Evolutionary conservation across 2,329 filamentous ascomycete species (phyloP), one percentile per base, ranked within the genome.

Genomic region (Lasiodiplodia theobromae): DNA sequence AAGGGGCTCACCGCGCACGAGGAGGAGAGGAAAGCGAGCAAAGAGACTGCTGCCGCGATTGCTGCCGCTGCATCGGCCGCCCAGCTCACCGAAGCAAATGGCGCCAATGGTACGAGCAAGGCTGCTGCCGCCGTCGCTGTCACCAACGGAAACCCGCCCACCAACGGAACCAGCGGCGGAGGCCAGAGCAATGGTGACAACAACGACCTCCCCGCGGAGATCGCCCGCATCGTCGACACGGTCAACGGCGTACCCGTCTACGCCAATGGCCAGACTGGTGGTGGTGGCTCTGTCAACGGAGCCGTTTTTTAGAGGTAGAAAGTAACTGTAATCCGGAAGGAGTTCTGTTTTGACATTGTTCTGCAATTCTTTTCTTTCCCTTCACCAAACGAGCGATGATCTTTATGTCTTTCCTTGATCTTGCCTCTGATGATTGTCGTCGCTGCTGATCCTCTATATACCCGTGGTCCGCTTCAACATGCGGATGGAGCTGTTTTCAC

Each of bases 1-100:
- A 94, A 97, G 80, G 95, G 93, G 0, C 86, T 99, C 70, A 96
- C 92, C 4, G 56, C 54, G 21, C 40, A 47, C 37, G 54, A 68
- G 16, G 66, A 68, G 37, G 40, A 52, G 14, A 37, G 54, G 21
- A 44, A 34, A 11, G 44, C 54, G 16, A 68, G n/a, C 6, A 52
- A 16, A 12, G 31, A 38, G 38, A 64, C 12, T n/a, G 25, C n/a
- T 21, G 54, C 18, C 34, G 25, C 54, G 2, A 31, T 38, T n/a
- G 49, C 51, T 4, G 47, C 25, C 23, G 40, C 47, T 6, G 31
- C 44, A 37, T n/a, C 60, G 2, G 63, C 23, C 31, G 47, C 60
- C 28, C 60, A 53, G 44, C 31, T 52, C 28, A 28, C 60, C 28
- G 51, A 37, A 28, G 60, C 47, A 16, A 56, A 31, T 7, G 47